Conservation (phyloP, 352 stramenopile genomes). For the Pythium rishiriense region DNA sequence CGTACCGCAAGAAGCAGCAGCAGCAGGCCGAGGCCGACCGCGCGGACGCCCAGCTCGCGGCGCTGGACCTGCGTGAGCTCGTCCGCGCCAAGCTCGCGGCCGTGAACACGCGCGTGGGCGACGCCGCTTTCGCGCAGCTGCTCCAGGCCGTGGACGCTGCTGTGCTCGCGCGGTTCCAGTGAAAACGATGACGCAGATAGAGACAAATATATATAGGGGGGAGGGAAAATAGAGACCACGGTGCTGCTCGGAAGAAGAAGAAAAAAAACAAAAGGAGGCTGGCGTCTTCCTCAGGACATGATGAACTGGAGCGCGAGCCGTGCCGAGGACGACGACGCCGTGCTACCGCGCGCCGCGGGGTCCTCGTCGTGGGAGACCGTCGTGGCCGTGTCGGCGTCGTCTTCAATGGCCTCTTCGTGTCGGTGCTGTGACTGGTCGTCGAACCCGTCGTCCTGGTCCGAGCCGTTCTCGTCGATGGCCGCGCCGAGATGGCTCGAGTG, state of each 20-base stretch:
- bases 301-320: constrained; percentile 28
- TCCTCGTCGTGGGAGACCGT: neutral
- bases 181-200: constrained; percentile 5
- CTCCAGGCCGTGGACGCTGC: constrained; percentile 60
- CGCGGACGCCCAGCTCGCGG: constrained; percentile 41
- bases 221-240: neutral
- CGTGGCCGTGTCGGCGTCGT: neutral
- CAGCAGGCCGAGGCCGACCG: constrained; percentile 27
- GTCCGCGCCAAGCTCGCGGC: constrained; percentile 43
- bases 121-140: constrained; percentile 45
- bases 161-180: constrained; percentile 59
- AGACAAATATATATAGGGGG: neutral
- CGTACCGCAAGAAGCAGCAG: constrained; percentile 33
- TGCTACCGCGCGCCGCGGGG: neutral
- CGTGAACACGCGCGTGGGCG: constrained; percentile 42
- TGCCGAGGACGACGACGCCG: neutral
- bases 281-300: constrained; percentile 22
- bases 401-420: neutral
- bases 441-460: neutral
- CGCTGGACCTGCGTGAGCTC: constrained; percentile 47
- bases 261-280: neutral
- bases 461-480: neutral
- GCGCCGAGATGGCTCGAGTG: constrained; percentile 7
- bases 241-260: neutral
- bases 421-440: neutral